Conservation (phyloP, 257 asterid species). For the Solanum ossicruentum region DNA sequence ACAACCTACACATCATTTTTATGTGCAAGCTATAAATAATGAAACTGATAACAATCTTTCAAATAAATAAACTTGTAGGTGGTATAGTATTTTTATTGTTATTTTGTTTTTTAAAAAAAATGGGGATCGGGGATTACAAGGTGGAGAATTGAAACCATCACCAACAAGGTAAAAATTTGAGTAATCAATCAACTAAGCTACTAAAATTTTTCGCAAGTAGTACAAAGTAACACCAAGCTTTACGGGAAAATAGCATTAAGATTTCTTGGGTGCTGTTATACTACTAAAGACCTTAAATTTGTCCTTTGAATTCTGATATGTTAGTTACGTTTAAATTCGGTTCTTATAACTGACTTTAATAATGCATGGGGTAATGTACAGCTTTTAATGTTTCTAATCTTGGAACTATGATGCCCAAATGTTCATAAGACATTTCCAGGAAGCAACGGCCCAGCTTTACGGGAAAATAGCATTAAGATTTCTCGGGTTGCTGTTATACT, state of each 20-base stretch:
- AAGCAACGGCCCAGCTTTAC: neutral
- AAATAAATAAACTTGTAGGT: neutral
- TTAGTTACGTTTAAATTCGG: neutral
- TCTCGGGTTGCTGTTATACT: neutral
- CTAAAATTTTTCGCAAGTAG: neutral
- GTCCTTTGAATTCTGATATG: neutral
- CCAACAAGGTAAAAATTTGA: no score
- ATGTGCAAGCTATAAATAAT: neutral
- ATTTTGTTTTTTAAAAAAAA: no score
- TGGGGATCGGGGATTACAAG: no score
- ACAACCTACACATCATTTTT: conserved; percentile 29
- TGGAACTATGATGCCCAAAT: neutral
- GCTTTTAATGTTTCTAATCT: neutral
- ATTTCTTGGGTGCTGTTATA: neutral
- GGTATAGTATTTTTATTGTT: no score
- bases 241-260: neutral
- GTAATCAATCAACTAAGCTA: no score
- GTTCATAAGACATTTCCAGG: neutral
- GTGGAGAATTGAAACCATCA: no score
- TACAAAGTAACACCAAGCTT: neutral
- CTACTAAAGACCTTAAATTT: neutral
- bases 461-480: no score
- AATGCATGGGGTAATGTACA: neutral
- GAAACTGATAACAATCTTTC: neutral
- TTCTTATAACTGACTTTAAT: neutral